Conservation (phyloP, 2,329 filamentous ascomycete species). For the Pestalotiopsis sp. region DNA sequence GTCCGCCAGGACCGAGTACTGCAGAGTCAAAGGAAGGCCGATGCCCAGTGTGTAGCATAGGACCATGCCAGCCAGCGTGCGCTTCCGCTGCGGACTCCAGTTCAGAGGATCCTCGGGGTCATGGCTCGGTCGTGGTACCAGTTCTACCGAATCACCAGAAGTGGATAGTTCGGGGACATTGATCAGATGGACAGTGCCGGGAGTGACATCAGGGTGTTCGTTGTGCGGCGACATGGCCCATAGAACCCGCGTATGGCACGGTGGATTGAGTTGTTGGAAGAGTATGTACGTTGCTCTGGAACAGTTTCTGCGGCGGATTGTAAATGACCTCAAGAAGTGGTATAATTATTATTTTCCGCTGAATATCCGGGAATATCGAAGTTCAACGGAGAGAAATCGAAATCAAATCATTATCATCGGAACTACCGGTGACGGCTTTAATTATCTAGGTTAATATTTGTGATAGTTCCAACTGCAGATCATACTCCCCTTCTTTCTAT, state of each 20-base stretch:
- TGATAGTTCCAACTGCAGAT: neutral
- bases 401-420: neutral
- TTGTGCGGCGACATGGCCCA: neutral
- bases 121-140: slow-evolving; percentile 35
- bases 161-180: neutral
- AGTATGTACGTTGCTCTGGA: too few species aligned
- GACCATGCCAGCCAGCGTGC: slow-evolving; percentile 28
- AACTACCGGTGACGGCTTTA: neutral
- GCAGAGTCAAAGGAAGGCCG: slow-evolving; percentile 5
- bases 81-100: slow-evolving; percentile 36
- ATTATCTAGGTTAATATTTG: neutral
- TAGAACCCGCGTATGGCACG: neutral
- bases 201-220: neutral
- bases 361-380: too few species aligned
- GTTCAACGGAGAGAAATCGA: too few species aligned
- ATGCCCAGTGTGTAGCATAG: slow-evolving; percentile 26
- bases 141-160: slow-evolving; percentile 32
- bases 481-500: neutral
- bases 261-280: neutral
- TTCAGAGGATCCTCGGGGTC: slow-evolving; percentile 43
- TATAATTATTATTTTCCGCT: too few species aligned
- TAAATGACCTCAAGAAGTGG: too few species aligned
- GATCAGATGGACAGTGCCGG: neutral
- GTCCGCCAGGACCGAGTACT: neutral
- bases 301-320: too few species aligned